phyloP scores from a whole-genome alignment of 495 filamentous ascomycete genomes.

The Chaetomidium leptoderma region DNA sequence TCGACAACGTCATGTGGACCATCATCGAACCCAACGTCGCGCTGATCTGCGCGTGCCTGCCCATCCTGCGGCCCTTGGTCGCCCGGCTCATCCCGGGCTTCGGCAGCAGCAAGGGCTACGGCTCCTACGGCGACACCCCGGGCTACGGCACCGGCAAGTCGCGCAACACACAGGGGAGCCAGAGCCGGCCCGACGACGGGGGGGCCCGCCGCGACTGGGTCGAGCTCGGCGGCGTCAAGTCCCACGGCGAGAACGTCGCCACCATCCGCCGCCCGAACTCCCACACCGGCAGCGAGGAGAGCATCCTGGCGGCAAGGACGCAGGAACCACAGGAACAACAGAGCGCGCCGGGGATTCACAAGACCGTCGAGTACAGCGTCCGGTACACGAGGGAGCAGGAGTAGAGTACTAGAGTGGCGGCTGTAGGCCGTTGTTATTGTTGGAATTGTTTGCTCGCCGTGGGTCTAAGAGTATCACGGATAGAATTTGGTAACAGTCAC shows the following conservation, averaged over 20 bases:
- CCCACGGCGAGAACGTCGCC: background rate
- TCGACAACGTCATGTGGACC: constrained; percentile 44
- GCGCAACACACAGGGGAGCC: background rate
- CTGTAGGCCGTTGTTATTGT: too few relatives aligned
- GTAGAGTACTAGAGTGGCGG: background rate
- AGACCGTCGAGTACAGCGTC: constrained; percentile 4
- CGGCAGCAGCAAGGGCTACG: constrained; percentile 3
- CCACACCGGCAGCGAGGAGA: constrained; percentile 5
- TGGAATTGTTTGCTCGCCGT: too few relatives aligned
- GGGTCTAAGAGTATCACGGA: too few relatives aligned
- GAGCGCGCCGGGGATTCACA: background rate
- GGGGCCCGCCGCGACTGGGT: constrained; percentile 2
- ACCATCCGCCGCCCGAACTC: constrained; percentile 3
- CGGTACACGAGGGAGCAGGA: background rate
- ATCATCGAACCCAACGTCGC: constrained; percentile 44
- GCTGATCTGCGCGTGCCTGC: constrained; percentile 48
- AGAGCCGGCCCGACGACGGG: background rate
- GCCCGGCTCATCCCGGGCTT: background rate
- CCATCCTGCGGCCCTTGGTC: constrained; percentile 26
- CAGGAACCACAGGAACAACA: background rate
- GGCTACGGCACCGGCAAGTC: background rate
- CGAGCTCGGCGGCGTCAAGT: constrained; percentile 4
- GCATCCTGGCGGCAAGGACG: background rate
- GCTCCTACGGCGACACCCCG: background rate
- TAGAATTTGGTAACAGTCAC: too few relatives aligned